Percentiles rank a stretch among this genome's conserved stretches.
Conservation (phyloP, 1,284 basidiomycete species). For the Rhizopogon parksii region DNA sequence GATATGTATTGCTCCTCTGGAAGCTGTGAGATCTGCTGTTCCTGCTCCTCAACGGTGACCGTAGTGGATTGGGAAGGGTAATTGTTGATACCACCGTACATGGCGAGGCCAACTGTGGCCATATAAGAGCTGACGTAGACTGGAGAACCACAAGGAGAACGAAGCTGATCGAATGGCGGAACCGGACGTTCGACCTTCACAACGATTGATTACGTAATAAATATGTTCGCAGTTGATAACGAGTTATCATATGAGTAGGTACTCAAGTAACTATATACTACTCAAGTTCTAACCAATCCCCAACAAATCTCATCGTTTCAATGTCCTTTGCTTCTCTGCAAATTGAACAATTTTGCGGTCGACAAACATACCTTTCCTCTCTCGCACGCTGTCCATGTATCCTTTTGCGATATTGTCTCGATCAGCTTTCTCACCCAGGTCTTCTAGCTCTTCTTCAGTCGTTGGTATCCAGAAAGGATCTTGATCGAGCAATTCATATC, state of each 20-base stretch:
- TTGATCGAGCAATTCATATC: conserved; percentile 82
- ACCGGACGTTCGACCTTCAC: conserved; percentile 2
- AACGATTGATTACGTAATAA: conserved; percentile 21
- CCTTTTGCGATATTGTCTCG: conserved; percentile 88
- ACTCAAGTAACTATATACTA: neutral
- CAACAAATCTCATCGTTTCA: conserved; percentile 58
- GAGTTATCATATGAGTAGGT: neutral
- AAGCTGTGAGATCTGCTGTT: conserved; percentile 12
- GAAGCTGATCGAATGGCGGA: conserved; percentile 10
- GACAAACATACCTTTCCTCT: conserved; percentile 93
- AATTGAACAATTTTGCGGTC: conserved; percentile 89
- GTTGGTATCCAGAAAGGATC: conserved; percentile 99
- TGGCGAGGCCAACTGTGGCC: conserved; percentile 21
- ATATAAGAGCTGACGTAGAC: conserved; percentile 14
- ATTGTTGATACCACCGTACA: conserved; percentile 15
- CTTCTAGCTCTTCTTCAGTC: conserved; percentile 96
- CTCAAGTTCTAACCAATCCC: neutral
- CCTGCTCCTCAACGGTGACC: conserved; percentile 20
- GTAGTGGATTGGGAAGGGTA: conserved; percentile 16
- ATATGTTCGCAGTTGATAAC: neutral
- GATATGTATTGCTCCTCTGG: conserved; percentile 54
- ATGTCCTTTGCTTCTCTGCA: conserved; percentile 95
- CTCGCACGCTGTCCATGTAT: conserved; percentile 90
- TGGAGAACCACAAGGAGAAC: conserved; percentile 4
- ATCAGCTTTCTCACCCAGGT: conserved; percentile 94